Conservation (phyloP, 140 eudicot species). For the Cichorium intybus region DNA sequence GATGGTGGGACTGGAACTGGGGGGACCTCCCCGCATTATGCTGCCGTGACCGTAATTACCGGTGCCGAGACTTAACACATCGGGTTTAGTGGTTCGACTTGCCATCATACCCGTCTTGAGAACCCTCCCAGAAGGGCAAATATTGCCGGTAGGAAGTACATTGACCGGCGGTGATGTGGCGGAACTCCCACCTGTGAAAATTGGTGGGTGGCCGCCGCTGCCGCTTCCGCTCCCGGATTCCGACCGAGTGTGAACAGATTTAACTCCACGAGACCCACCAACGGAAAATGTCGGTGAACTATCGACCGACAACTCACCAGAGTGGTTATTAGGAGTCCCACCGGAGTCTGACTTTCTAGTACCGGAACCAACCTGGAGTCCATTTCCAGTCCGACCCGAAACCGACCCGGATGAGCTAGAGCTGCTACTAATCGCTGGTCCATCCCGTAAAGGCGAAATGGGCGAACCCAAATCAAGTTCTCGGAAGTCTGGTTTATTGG, state of each 20-base stretch:
- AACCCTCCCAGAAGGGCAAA: conserved; percentile 70
- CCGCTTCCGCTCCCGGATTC: conserved; percentile 28
- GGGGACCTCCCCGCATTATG: conserved; percentile 70
- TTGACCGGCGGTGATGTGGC: conserved; percentile 63
- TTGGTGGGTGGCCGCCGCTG: conserved; percentile 9
- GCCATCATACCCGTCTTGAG: conserved; percentile 66
- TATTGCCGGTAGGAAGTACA: conserved; percentile 78
- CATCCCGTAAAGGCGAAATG: conserved; percentile 61
- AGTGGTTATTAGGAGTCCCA: conserved; percentile 33
- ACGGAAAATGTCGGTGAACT: conserved; percentile 56
- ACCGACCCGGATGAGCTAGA: conserved; percentile 91
- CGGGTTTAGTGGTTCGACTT: conserved; percentile 41
- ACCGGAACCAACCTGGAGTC: conserved; percentile 17
- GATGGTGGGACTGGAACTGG: conserved; percentile 21
- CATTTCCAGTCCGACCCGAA: conserved; percentile 52
- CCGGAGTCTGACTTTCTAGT: conserved; percentile 40
- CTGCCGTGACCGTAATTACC: conserved; percentile 89
- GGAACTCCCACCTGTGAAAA: conserved; percentile 37
- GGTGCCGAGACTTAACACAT: conserved; percentile 60
- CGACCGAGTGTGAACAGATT: conserved; percentile 49
- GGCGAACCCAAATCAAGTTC: conserved; percentile 86
- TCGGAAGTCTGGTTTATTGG: conserved; percentile 71
- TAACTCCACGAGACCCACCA: conserved; percentile 24
- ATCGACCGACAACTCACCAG: conserved; percentile 77
- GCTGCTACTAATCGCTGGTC: conserved; percentile 52